A percentile compares a stretch with the other conserved stretches of the same genome.
phyloP scores from a whole-genome alignment of 441 rosid species.

The Eruca vesicaria region DNA sequence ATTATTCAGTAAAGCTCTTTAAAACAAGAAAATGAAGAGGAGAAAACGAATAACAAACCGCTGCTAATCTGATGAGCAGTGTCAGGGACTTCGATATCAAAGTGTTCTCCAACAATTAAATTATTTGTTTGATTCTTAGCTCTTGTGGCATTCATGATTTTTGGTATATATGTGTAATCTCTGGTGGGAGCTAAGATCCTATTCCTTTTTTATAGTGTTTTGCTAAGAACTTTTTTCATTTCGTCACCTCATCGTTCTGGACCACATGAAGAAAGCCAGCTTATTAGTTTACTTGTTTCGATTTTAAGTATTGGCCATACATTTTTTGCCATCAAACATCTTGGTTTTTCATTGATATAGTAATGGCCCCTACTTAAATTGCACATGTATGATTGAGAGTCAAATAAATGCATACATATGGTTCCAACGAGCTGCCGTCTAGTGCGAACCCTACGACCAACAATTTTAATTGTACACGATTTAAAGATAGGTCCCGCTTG shows the following conservation, averaged over 20 bases:
- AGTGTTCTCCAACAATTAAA: slow-evolving; percentile 27
- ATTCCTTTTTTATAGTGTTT: slow-evolving; percentile 16
- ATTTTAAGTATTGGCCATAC: neutral
- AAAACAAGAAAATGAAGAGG: neutral
- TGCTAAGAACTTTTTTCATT: neutral
- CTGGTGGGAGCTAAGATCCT: slow-evolving; percentile 24
- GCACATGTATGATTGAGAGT: neutral
- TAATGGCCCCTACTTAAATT: neutral
- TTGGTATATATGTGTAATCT: neutral
- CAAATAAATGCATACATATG: neutral
- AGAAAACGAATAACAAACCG: slow-evolving; percentile 42
- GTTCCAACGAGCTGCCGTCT: slow-evolving; percentile 7
- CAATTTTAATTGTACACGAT: slow-evolving; percentile 50
- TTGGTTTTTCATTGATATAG: neutral
- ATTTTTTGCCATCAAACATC: neutral
- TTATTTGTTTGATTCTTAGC: slow-evolving; percentile 18
- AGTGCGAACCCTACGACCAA: slow-evolving; percentile 37
- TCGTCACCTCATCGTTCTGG: slow-evolving; percentile 30
- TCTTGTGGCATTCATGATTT: slow-evolving; percentile 28
- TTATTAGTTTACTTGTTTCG: neutral
- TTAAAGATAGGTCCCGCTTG: slow-evolving; percentile 52
- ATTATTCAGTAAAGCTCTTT: neutral
- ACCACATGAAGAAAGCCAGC: slow-evolving; percentile 32
- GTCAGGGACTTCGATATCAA: slow-evolving; percentile 53
- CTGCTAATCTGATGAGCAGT: slow-evolving; percentile 89